A percentile compares a stretch with the other conserved stretches of the same genome.
Conservation (phyloP, 192 early-diverging fungal species). For the Coemansia sp. region DNA sequence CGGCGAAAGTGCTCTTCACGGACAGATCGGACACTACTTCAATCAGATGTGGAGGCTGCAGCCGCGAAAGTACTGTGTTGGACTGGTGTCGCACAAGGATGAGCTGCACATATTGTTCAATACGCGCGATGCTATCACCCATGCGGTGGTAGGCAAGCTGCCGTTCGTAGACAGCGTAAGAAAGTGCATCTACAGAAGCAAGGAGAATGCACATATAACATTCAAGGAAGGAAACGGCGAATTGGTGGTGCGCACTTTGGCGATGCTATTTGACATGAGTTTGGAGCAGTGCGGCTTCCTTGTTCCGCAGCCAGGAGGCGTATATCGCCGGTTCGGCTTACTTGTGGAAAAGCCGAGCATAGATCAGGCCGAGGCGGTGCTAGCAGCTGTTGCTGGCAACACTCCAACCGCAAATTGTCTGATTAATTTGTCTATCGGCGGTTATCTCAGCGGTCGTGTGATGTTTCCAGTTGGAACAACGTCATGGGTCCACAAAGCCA, state of each 20-base stretch:
- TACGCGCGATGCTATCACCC: background rate
- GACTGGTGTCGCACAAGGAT: background rate
- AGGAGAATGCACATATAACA: background rate
- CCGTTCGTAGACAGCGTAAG: background rate
- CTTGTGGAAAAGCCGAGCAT: too few relatives aligned
- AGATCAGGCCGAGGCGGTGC: too few relatives aligned
- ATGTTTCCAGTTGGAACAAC: background rate
- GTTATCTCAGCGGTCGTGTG: too few relatives aligned
- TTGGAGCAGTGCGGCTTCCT: too few relatives aligned
- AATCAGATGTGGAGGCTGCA: background rate
- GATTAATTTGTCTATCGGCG: too few relatives aligned
- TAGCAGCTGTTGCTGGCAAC: too few relatives aligned
- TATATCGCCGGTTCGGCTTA: too few relatives aligned
- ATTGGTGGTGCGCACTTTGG: background rate
- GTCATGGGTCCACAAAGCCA: background rate
- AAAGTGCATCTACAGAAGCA: background rate
- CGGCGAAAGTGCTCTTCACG: background rate
- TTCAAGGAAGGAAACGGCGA: background rate
- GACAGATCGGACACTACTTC: background rate
- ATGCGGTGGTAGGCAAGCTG: background rate
- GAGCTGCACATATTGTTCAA: background rate
- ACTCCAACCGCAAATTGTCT: too few relatives aligned
- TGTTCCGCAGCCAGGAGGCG: too few relatives aligned
- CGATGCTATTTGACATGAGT: background rate
- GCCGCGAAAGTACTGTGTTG: background rate